Evolutionary conservation across 2,329 filamentous ascomycete genomes (phyloP).

Genomic region (Fusarium sp.): DNA sequence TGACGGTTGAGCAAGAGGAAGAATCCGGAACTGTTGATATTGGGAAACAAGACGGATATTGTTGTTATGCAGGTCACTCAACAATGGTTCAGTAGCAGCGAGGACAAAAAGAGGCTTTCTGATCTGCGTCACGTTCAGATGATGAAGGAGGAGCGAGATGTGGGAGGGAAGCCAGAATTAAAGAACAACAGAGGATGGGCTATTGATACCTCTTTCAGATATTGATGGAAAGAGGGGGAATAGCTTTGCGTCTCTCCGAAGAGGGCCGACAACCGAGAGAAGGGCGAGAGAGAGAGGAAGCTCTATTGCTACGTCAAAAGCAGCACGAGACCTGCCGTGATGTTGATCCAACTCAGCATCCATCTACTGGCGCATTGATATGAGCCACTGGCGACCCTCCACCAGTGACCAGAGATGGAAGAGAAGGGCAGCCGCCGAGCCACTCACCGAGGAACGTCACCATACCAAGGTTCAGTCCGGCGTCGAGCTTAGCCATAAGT

Average conservation of each 20-base stretch:
- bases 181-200: conserved; percentile 20
- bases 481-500: conserved; percentile 8
- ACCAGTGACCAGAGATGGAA: conserved; percentile 38
- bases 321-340: conserved; percentile 43
- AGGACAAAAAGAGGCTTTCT: conserved; percentile 24
- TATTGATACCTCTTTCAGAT: conserved; percentile 34
- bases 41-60: conserved; percentile 19
- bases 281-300: conserved; percentile 22
- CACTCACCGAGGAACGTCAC: conserved; percentile 43
- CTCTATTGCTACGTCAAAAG: conserved; percentile 27
- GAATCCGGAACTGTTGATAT: conserved; percentile 21
- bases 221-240: conserved; percentile 15
- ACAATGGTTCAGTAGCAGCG: conserved; percentile 15
- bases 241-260: conserved; percentile 27
- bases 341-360: conserved; percentile 42
- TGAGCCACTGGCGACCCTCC: conserved; percentile 51
- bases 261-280: conserved; percentile 32
- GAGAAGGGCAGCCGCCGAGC: conserved; percentile 32
- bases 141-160: conserved; percentile 25
- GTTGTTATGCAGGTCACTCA: conserved; percentile 12
- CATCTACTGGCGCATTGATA: conserved; percentile 33
- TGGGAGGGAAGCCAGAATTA: conserved; percentile 36
- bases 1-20: conserved; percentile 25
- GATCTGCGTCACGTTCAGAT: conserved; percentile 34
- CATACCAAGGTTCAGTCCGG: conserved; percentile 44